Base-by-base conservation (phyloP, 2,329 filamentous ascomycete species). In the Talaromyces piceae region DNA sequence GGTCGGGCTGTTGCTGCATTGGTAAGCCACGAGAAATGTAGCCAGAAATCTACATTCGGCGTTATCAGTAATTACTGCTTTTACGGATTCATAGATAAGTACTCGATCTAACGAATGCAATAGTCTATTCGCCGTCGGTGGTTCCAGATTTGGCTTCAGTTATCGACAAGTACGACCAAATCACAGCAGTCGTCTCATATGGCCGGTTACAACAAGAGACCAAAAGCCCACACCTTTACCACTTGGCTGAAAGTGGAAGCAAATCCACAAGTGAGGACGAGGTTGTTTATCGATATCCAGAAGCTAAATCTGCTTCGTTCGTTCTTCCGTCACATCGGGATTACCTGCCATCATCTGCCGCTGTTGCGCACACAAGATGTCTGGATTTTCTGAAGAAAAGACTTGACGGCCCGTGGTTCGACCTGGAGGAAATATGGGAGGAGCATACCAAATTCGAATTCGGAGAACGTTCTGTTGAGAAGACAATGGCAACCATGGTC, bases 401-500 rank as follows among this genome's bases (percentile, higher is more conserved):
- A 1, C 68, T 86, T 2, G 70, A 71, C 0, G 87, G 86, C 0
- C 86, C 86, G 0, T 78, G 75, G 54, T 88, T 90, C 60, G 84
- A 90, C 57, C 77, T 91, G 7, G 87, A 91, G 62, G 76, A 77
- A 1, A 83, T 90, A 45, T 91, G 87, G 87, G 85, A 89, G 6
- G 85, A 90, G 65, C 86, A 91, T 63, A 86, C 83, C 0, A 76
- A 77, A 41, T 85, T 78, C 58, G 85, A 90, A 62, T 91, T 91
- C 63, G 80, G 67, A 1, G 80, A 83, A 50, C 77, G 85, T 9
- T 80, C 80, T 2, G 85, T 88, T 0, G 81, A 81, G 55, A 79
- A 81, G 56, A 91, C 86, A 0, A 90, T 91, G 86, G 76, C 75
- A n/a, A 90, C 86, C 0, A 90, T 91, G 86, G 85, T 89, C 1